Conservation (phyloP, 139 green algal species). For the Micractinium conductrix region DNA sequence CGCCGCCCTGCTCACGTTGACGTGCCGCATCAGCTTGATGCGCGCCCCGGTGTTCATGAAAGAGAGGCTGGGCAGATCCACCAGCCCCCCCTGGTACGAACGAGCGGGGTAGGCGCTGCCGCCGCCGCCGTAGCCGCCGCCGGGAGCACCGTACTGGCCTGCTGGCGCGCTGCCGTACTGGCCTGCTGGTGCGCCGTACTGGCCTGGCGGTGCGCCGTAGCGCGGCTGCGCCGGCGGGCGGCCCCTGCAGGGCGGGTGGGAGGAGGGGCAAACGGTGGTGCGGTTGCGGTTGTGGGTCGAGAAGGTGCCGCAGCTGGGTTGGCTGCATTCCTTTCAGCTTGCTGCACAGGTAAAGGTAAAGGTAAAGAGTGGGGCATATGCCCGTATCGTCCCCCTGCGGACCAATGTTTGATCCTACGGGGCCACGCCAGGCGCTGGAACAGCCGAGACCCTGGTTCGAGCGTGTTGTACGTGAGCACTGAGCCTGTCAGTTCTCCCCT, state of each 20-base stretch:
- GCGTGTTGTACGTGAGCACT: too few relatives aligned
- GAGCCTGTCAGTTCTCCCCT: too few relatives aligned
- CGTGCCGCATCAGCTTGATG: conserved; percentile 50
- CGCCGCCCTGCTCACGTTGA: conserved; percentile 27
- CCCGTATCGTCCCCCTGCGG: too few relatives aligned
- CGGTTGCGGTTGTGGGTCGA: neutral
- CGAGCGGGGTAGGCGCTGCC: too few relatives aligned
- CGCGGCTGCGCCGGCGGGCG: neutral
- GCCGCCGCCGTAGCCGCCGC: neutral
- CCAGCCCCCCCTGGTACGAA: neutral
- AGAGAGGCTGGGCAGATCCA: conserved; percentile 3
- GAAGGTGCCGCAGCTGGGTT: neutral
- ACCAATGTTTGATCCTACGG: too few relatives aligned
- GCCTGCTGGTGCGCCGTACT: neutral
- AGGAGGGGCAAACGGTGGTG: neutral
- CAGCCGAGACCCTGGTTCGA: too few relatives aligned
- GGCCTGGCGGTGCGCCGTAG: neutral
- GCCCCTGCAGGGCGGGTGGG: neutral
- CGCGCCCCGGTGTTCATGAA: conserved; percentile 36
- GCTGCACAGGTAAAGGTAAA: too few relatives aligned
- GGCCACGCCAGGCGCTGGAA: too few relatives aligned
- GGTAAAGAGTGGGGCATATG: too few relatives aligned
- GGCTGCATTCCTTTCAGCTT: too few relatives aligned
- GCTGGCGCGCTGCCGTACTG: neutral
- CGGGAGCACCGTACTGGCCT: neutral